Evolutionary conservation across 169 alveolate species (phyloP).

Genomic region (Fabrea salina): DNA sequence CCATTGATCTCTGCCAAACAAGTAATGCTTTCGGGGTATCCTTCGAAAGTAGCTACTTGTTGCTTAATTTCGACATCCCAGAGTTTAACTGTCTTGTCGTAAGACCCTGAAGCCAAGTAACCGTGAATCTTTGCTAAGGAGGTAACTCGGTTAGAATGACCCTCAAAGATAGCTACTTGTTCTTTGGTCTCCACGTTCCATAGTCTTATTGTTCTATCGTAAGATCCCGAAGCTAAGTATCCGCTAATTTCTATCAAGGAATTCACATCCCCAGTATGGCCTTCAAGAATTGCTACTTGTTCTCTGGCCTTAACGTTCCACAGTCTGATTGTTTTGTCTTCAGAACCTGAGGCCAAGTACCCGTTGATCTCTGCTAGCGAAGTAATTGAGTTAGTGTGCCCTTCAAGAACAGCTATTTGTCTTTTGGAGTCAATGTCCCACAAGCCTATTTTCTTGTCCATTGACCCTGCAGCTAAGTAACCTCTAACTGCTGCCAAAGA

Average conservation of each 20-base stretch:
- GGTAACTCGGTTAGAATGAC: neutral
- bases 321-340: neutral
- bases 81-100: neutral
- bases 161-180: neutral
- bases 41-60: neutral
- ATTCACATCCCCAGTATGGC: neutral
- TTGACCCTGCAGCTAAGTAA: too few species aligned
- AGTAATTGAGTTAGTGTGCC: constrained; percentile 21
- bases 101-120: neutral
- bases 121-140: neutral
- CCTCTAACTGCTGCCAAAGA: too few species aligned
- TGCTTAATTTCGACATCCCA: neutral
- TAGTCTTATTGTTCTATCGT: neutral
- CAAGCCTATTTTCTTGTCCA: neutral
- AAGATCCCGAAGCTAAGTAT: neutral
- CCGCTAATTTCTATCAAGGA: neutral
- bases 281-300: neutral
- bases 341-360: neutral
- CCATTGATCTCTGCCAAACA: neutral
- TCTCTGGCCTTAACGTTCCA: neutral
- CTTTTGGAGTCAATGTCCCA: neutral
- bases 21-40: neutral
- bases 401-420: neutral
- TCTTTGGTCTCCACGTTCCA: neutral
- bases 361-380: neutral